Evolutionary conservation across 495 filamentous ascomycete species (phyloP).

Genomic region (Penicillium coffeae): DNA sequence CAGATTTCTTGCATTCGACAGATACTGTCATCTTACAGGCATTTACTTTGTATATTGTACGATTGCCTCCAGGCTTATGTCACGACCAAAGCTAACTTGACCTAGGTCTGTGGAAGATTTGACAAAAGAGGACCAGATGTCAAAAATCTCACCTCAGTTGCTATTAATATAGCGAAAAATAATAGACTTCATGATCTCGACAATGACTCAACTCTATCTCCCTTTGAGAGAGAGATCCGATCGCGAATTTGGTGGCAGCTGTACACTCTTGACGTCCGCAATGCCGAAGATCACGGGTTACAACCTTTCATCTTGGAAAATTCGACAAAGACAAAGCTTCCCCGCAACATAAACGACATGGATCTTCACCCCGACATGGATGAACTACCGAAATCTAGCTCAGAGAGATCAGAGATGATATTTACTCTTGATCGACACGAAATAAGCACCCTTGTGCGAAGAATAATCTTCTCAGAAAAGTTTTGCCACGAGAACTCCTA

Average conservation of each 20-base stretch:
- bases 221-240: conserved; percentile 73
- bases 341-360: conserved; percentile 65
- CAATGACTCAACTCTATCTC: conserved; percentile 45
- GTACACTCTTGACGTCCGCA: conserved; percentile 62
- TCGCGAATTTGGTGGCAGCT: conserved; percentile 75
- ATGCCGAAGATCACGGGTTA: conserved; percentile 67
- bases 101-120: conserved; percentile 42
- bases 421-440: conserved; percentile 64
- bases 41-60: conserved; percentile 60
- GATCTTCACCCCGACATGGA: conserved; percentile 60
- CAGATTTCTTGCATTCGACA: conserved; percentile 59
- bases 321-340: conserved; percentile 59
- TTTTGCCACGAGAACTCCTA: conserved; percentile 19
- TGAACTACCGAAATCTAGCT: conserved; percentile 45
- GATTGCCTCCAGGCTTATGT: neutral
- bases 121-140: conserved; percentile 51
- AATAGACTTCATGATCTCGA: conserved; percentile 57
- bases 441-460: conserved; percentile 36
- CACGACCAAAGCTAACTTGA: neutral
- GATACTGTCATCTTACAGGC: conserved; percentile 68
- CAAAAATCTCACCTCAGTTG: conserved; percentile 55
- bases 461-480: conserved; percentile 22
- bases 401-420: conserved; percentile 68
- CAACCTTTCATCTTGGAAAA: conserved; percentile 61
- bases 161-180: conserved; percentile 65